These are phyloP conservation scores for Kandelia obovata DNA, from an alignment of 345 rosid genomes.

Conservation along the genomic window DNA sequence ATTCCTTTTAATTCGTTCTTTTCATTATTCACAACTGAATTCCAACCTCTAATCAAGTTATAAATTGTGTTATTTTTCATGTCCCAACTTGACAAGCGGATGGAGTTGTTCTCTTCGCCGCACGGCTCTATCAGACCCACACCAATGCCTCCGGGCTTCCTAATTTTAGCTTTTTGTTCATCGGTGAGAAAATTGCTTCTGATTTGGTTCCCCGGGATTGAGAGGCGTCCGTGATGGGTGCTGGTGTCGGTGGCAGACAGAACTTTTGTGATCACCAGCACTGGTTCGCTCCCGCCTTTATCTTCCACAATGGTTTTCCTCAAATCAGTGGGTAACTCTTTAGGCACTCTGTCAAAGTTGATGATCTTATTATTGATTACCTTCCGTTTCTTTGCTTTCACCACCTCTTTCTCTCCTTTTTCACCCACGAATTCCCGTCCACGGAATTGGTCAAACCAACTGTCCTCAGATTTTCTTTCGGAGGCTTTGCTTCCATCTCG, in stretches of 20 bases:
- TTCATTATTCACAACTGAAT: background rate
- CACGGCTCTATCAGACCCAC: background rate
- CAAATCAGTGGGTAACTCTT: background rate
- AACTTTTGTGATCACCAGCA: background rate
- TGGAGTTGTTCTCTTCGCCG: background rate
- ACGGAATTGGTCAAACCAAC: too few species aligned
- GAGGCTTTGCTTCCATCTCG: too few species aligned
- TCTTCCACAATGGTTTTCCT: background rate
- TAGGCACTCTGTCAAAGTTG: background rate
- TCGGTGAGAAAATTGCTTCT: background rate
- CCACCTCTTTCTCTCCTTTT: background rate
- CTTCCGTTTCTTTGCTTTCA: background rate
- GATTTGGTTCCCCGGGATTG: background rate
- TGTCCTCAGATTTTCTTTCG: too few species aligned
- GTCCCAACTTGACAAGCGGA: background rate
- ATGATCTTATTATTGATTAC: background rate
- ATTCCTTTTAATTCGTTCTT: background rate
- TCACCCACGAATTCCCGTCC: background rate
- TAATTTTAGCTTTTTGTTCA: background rate
- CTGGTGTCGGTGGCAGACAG: background rate
- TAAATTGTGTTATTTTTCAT: background rate
- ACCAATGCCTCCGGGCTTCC: background rate
- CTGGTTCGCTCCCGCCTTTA: background rate
- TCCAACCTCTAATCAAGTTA: background rate
- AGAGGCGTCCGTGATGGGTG: background rate